Evolutionary conservation across 208 protist species (phyloP), one percentile per base, ranked within the genome.

Genomic region (Trypanosoma conorhini): DNA sequence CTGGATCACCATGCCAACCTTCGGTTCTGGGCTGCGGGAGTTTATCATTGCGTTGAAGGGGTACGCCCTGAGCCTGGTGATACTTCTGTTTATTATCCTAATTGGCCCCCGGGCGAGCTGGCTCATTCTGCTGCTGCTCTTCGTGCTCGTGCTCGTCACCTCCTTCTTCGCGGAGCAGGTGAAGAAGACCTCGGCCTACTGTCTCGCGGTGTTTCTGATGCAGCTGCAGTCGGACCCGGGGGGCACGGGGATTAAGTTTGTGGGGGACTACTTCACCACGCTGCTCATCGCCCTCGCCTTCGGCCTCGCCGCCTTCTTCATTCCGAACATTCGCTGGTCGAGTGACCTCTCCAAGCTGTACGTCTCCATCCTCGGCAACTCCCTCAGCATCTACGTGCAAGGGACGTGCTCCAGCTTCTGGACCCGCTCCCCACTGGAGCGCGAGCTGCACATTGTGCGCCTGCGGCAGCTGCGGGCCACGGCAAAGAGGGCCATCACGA

Each of bases 1-100:
- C 70, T 96, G 91, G 89, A 94, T 96, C 64, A 89, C 87, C 13
- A 91, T 86, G 82, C 88, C 88, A 33, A 96, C 91, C 10, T 96
- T 96, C 72, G 91, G 91, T 67, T 72, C 79, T 22, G 91, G 91
- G 9, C 62, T 96, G 60, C 83, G 84, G 10, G 87, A 94, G 77
- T 79, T 93, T 24, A 66, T 86, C 46, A 87, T 93, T 55, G 80
- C 82, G 19, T 68, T 96, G 30, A 96, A 96, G 50, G 91, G 91
- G 30, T 92, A 93, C 69, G 80, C 80, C n/a, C 59, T 92, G 17
- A 87, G 87, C 26, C 74, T 94, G 15, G 44, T 91, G 31, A 71
- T 93, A 24, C 72, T 93, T 30, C 61, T 85, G 69, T 77, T 96
- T 50, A 69, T 93, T 26, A 81, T 96, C 24, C 79, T 63, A 44